phyloP scores from a whole-genome alignment of 441 rosid species.

The Hypseocharis bilobata region DNA sequence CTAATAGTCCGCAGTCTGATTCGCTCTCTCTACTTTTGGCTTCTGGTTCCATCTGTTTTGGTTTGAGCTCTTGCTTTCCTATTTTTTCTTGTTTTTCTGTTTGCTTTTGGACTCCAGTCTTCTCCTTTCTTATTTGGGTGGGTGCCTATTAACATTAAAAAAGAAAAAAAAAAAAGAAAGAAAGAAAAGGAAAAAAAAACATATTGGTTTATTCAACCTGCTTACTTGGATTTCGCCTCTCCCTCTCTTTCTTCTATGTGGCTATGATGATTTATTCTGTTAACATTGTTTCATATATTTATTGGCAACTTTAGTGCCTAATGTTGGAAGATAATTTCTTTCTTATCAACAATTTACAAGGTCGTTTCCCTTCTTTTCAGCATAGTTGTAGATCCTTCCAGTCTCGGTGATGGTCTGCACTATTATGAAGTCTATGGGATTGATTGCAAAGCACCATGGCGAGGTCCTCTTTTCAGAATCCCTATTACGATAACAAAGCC shows the following conservation, averaged over 20 bases:
- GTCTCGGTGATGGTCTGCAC: constrained; percentile 70
- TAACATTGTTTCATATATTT: not conserved
- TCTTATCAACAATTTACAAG: constrained; percentile 11
- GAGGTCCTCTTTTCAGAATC: constrained; percentile 84
- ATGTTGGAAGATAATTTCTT: constrained; percentile 9
- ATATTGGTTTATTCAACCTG: no score
- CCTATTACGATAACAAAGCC: constrained; percentile 87
- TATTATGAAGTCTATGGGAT: constrained; percentile 84
- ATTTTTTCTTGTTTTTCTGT: not conserved
- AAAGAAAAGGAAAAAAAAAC: no score
- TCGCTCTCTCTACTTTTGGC: not conserved
- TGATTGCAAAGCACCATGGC: constrained; percentile 94
- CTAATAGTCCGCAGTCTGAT: not conserved
- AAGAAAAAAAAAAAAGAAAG: not conserved
- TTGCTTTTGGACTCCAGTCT: not conserved
- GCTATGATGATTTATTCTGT: not conserved
- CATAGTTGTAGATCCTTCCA: constrained; percentile 87
- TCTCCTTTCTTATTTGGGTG: not conserved
- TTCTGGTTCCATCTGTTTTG: no score
- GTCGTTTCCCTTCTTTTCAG: constrained; percentile 40
- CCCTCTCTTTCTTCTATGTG: not conserved
- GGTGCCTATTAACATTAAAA: not conserved
- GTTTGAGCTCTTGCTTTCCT: no score
- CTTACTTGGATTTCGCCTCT: not conserved
- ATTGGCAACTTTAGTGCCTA: constrained; percentile 5